A percentile compares a stretch with the other conserved stretches of the same genome.
phyloP scores from a whole-genome alignment of 1,284 basidiomycete genomes.

The Exsudoporus floridanus region DNA sequence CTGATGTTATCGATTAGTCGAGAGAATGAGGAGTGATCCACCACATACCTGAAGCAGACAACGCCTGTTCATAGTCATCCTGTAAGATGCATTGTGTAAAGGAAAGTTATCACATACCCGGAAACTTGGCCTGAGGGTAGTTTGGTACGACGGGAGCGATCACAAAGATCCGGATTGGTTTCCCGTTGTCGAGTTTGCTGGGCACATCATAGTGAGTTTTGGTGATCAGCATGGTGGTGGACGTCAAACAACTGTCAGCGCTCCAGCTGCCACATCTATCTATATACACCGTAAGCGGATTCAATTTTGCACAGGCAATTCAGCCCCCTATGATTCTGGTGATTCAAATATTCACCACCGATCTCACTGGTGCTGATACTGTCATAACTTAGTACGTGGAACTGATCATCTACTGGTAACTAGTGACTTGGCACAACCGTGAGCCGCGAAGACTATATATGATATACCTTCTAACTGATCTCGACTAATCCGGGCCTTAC shows the following conservation, averaged over 20 bases:
- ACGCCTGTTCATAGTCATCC: constrained; percentile 50
- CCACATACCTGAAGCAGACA: constrained; percentile 70
- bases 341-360: too few relatives aligned
- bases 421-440: too few relatives aligned
- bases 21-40: neutral
- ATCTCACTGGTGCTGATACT: too few relatives aligned
- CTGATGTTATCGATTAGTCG: constrained; percentile 37
- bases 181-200: constrained; percentile 62
- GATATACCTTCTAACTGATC: too few relatives aligned
- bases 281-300: too few relatives aligned
- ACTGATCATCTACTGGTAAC: too few relatives aligned
- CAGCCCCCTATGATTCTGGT: too few relatives aligned
- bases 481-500: too few relatives aligned
- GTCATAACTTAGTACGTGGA: too few relatives aligned
- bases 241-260: neutral
- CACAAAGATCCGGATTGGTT: constrained; percentile 76
- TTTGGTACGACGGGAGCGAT: constrained; percentile 67
- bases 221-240: constrained; percentile 68
- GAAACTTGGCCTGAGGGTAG: constrained; percentile 82
- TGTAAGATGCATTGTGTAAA: constrained; percentile 1
- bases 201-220: constrained; percentile 77
- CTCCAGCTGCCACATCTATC: too few relatives aligned
- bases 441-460: too few relatives aligned
- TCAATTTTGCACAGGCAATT: too few relatives aligned
- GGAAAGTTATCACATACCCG: constrained; percentile 44